These are phyloP conservation scores for Suillus alpinus DNA, from an alignment of 768 basidiomycete genomes.

Conservation along the genomic window DNA sequence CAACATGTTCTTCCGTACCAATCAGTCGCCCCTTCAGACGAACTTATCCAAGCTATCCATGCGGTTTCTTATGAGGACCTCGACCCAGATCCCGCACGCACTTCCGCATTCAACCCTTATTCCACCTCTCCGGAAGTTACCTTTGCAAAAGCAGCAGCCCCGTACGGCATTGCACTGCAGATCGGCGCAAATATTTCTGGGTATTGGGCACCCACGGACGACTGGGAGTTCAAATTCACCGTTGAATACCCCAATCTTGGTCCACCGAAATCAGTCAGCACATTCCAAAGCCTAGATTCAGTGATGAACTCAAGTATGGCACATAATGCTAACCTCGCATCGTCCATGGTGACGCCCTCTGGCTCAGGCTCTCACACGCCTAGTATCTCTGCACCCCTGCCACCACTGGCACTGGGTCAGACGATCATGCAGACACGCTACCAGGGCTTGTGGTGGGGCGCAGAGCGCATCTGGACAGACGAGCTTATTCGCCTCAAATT, in stretches of 20 bases:
- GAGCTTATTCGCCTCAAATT: slow-evolving; percentile 81
- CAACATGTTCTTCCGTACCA: slow-evolving; percentile 72
- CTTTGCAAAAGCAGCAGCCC: slow-evolving; percentile 54
- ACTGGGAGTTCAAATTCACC: slow-evolving; percentile 60
- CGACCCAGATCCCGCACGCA: slow-evolving; percentile 38
- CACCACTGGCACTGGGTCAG: slow-evolving; percentile 23
- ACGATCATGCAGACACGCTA: slow-evolving; percentile 53
- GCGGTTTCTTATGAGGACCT: slow-evolving; percentile 41
- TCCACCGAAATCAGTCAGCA: slow-evolving; percentile 5
- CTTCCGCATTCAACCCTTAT: slow-evolving; percentile 52
- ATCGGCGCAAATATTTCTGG: slow-evolving; percentile 60
- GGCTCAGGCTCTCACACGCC: slow-evolving; percentile 11
- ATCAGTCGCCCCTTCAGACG: slow-evolving; percentile 54
- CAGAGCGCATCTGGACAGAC: slow-evolving; percentile 83
- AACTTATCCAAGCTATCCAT: slow-evolving; percentile 50
- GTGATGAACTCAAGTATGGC: slow-evolving; percentile 46
- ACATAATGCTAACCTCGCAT: slow-evolving; percentile 37
- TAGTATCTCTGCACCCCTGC: slow-evolving; percentile 13
- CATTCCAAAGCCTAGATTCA: slow-evolving; percentile 35
- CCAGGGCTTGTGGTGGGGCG: slow-evolving; percentile 88
- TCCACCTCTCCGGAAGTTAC: slow-evolving; percentile 5
- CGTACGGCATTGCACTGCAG: slow-evolving; percentile 71
- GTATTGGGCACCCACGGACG: slow-evolving; percentile 73
- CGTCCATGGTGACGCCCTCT: neutral
- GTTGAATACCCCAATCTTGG: neutral